These are phyloP conservation scores for Boletus mariae DNA, from an alignment of 1,284 basidiomycete genomes.

Conservation along the genomic window DNA sequence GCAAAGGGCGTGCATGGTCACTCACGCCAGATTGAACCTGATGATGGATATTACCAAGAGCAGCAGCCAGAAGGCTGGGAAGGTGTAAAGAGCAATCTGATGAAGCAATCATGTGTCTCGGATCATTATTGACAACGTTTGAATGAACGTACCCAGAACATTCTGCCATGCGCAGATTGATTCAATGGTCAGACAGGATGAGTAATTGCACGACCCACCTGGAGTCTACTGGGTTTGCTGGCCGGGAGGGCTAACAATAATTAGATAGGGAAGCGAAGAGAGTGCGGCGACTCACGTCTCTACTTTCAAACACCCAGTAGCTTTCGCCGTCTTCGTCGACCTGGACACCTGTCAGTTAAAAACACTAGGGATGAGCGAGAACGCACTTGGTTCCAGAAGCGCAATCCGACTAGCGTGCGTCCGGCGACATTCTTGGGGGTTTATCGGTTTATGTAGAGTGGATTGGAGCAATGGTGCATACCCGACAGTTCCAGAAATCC, in stretches of 20 bases:
- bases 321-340: conserved; percentile 94
- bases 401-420: conserved; percentile 83
- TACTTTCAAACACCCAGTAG: conserved; percentile 93
- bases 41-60: conserved; percentile 85
- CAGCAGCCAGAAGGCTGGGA: conserved; percentile 82
- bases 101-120: conserved; percentile 10
- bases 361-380: not conserved
- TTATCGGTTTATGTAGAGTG: not conserved
- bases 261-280: conserved; percentile 5
- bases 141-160: conserved; percentile 75
- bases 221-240: conserved; percentile 86
- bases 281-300: conserved; percentile 64
- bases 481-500: conserved; percentile 96
- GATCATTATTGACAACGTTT: not conserved
- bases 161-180: conserved; percentile 46
- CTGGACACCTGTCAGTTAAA: conserved; percentile 34
- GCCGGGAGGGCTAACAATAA: conserved; percentile 71
- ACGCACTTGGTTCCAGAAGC: conserved; percentile 92
- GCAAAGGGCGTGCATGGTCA: conserved; percentile 16
- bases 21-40: conserved; percentile 82
- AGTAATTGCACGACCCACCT: conserved; percentile 51
- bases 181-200: conserved; percentile 1
- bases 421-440: conserved; percentile 80
- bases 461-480: conserved; percentile 34
- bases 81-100: conserved; percentile 86